Evolutionary conservation across 495 filamentous ascomycete species (phyloP).

Genomic region (Xylaria sp.): DNA sequence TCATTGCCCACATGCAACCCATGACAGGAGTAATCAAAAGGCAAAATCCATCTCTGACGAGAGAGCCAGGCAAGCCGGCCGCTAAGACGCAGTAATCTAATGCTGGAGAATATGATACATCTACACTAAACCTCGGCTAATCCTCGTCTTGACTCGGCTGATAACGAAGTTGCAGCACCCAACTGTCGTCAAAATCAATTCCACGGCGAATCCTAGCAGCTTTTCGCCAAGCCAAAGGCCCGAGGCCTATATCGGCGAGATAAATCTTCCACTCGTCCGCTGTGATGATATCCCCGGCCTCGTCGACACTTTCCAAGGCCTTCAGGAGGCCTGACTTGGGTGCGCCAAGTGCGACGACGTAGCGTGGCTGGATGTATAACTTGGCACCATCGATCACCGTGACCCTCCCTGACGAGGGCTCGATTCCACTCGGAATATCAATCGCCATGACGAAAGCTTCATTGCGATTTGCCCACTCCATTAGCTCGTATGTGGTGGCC

Average conservation of each 20-base stretch:
- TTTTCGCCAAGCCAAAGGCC: constrained; percentile 82
- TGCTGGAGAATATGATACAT: not conserved
- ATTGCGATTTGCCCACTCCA: constrained; percentile 85
- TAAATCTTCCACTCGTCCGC: constrained; percentile 71
- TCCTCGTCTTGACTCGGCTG: constrained; percentile 32
- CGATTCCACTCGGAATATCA: constrained; percentile 86
- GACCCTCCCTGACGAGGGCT: constrained; percentile 73
- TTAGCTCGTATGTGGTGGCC: constrained; percentile 79
- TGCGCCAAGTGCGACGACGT: constrained; percentile 81
- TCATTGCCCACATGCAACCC: not conserved
- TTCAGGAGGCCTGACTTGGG: constrained; percentile 84
- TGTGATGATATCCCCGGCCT: constrained; percentile 51
- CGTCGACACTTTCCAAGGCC: constrained; percentile 66
- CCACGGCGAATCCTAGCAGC: constrained; percentile 78
- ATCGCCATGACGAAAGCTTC: constrained; percentile 80
- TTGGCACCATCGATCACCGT: constrained; percentile 67
- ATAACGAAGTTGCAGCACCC: constrained; percentile 74
- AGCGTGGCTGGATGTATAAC: constrained; percentile 75
- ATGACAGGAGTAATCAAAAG: not conserved
- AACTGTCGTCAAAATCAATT: constrained; percentile 83
- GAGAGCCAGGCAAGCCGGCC: not conserved
- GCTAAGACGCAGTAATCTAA: not conserved
- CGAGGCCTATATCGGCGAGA: constrained; percentile 86
- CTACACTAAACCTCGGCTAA: not conserved
- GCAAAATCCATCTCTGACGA: not conserved